A percentile compares a stretch with the other conserved stretches of the same genome.
phyloP scores from a whole-genome alignment of 805 yeast genomes.

The Suhomyces kilbournensis region DNA sequence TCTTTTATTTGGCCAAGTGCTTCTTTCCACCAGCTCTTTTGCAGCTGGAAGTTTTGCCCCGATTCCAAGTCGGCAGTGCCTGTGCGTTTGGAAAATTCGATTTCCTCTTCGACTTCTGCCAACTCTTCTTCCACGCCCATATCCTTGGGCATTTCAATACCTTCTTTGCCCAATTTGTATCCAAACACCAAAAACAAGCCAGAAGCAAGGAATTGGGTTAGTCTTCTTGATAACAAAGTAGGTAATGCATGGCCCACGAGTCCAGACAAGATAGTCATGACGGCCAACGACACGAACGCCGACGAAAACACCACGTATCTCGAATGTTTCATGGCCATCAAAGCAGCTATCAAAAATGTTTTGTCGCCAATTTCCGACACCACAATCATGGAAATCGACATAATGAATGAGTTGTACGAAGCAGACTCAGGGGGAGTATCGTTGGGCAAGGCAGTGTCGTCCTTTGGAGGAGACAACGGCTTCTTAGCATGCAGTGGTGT shows the following conservation, averaged over 20 bases:
- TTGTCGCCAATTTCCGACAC: conserved; percentile 98
- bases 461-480: conserved; percentile 16
- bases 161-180: conserved; percentile 71
- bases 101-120: conserved; percentile 95
- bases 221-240: conserved; percentile 69
- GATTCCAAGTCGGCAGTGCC: conserved; percentile 56
- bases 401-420: conserved; percentile 54
- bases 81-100: conserved; percentile 61
- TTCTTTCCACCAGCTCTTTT: conserved; percentile 23
- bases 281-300: conserved; percentile 76
- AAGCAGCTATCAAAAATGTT: conserved; percentile 92
- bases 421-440: conserved; percentile 10
- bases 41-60: conserved; percentile 32
- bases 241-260: conserved; percentile 91
- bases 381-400: conserved; percentile 86
- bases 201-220: conserved; percentile 82
- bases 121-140: conserved; percentile 92
- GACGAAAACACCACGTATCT: conserved; percentile 82
- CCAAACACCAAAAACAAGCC: conserved; percentile 82
- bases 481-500: conserved; percentile 19
- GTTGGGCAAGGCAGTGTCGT: neutral
- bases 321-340: conserved; percentile 95
- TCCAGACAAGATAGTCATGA: conserved; percentile 93
- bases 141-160: conserved; percentile 72
- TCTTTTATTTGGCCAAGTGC: conserved; percentile 45